Evolutionary conservation across 805 yeast genomes (phyloP).

Genomic region (Blastobotrys robertii): DNA sequence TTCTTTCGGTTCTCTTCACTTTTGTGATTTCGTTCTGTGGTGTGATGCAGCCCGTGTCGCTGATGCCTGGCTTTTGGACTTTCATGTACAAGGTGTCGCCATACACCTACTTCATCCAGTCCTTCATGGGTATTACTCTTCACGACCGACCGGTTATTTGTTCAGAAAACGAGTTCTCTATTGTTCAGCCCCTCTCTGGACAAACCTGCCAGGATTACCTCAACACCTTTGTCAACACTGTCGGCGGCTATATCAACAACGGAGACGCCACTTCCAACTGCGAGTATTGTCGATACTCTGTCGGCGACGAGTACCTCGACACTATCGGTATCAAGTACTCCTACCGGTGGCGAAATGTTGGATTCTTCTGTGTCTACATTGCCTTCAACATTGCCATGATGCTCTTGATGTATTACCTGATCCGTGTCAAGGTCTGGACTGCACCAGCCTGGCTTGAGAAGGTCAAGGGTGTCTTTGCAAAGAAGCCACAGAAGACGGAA

Average conservation of each 20-base stretch:
- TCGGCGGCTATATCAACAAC: constrained; percentile 49
- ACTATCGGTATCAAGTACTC: constrained; percentile 36
- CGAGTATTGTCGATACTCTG: constrained; percentile 32
- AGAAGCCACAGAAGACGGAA: constrained; percentile 1
- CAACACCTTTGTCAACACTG: constrained; percentile 31
- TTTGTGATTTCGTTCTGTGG: constrained; percentile 60
- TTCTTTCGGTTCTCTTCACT: constrained; percentile 45
- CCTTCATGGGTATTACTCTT: constrained; percentile 39
- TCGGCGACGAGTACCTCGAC: constrained; percentile 36
- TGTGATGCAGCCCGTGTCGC: constrained; percentile 45
- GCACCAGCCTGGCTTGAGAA: constrained; percentile 5
- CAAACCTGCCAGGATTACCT: constrained; percentile 55
- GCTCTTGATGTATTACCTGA: constrained; percentile 24
- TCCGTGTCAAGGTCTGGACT: constrained; percentile 16
- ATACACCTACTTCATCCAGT: constrained; percentile 57
- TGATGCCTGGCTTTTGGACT: constrained; percentile 77
- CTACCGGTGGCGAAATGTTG: constrained; percentile 57
- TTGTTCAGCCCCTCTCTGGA: constrained; percentile 47
- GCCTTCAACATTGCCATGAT: constrained; percentile 39
- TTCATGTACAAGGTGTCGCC: constrained; percentile 72
- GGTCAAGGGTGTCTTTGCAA: neutral
- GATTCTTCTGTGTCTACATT: constrained; percentile 49
- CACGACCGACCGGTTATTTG: constrained; percentile 47
- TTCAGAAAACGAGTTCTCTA: constrained; percentile 37
- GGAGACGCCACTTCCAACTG: constrained; percentile 38